phyloP scores from a whole-genome alignment of 2,329 filamentous ascomycete species.

The Cucurbitaria berberidis region DNA sequence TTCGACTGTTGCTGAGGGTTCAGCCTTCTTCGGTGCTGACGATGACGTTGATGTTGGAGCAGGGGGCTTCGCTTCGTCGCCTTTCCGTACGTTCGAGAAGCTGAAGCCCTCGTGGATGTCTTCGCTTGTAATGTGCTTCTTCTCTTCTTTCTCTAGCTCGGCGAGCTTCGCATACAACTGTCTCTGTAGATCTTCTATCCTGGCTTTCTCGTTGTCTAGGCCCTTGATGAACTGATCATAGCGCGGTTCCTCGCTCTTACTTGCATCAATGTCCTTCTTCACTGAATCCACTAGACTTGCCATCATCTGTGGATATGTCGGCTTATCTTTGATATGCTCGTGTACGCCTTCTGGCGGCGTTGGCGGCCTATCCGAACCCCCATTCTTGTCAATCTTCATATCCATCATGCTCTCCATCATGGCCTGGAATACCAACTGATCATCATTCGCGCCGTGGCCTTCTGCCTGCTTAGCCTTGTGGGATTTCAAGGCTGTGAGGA shows the following conservation, averaged over 20 bases:
- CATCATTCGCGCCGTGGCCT: conserved; percentile 57
- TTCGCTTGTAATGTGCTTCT: conserved; percentile 92
- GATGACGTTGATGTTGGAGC: conserved; percentile 33
- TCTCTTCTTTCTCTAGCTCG: conserved; percentile 83
- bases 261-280: conserved; percentile 80
- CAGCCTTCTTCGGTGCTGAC: conserved; percentile 21
- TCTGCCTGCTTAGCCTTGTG: conserved; percentile 63
- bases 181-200: conserved; percentile 78
- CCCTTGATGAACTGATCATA: conserved; percentile 80
- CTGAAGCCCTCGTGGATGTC: conserved; percentile 88
- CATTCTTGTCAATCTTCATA: conserved; percentile 55
- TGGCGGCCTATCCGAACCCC: conserved; percentile 62
- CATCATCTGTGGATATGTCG: conserved; percentile 97
- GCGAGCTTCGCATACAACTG: conserved; percentile 76
- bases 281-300: conserved; percentile 93
- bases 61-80: conserved; percentile 25
- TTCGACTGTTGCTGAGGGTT: conserved; percentile 60
- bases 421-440: conserved; percentile 84
- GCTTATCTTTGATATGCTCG: conserved; percentile 73
- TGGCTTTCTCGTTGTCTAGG: conserved; percentile 74
- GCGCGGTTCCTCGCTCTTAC: conserved; percentile 67
- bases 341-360: conserved; percentile 82
- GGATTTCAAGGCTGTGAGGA: conserved; percentile 75
- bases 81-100: conserved; percentile 73
- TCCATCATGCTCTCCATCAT: conserved; percentile 81